Evolutionary conservation across 2,329 filamentous ascomycete species (phyloP).

Genomic region (Fonsecaea pugnacius): DNA sequence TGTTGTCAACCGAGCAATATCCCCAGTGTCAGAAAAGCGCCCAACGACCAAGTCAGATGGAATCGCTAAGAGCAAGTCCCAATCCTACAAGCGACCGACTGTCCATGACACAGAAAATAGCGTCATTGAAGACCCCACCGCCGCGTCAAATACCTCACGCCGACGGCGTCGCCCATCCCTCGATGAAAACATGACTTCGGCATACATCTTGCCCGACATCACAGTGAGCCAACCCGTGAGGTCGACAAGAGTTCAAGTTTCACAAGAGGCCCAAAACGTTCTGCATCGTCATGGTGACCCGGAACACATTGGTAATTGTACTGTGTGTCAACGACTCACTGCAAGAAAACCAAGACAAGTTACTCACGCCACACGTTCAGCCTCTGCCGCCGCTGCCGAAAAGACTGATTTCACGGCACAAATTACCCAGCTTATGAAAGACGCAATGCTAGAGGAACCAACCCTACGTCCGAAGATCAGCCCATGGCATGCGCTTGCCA

Average conservation of each 20-base stretch:
- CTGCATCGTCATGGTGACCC: slow-evolving; percentile 48
- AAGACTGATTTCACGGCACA: slow-evolving; percentile 42
- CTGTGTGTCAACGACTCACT: slow-evolving; percentile 56
- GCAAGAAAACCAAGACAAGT: slow-evolving; percentile 41
- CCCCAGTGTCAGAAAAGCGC: slow-evolving; percentile 24
- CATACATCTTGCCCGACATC: slow-evolving; percentile 68
- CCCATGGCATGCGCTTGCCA: slow-evolving; percentile 73
- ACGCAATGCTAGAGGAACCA: slow-evolving; percentile 55
- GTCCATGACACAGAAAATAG: slow-evolving; percentile 36
- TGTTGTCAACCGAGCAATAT: slow-evolving; percentile 21
- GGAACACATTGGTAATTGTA: slow-evolving; percentile 61
- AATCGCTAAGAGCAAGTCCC: slow-evolving; percentile 19
- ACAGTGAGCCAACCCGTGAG: slow-evolving; percentile 50
- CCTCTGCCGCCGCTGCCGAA: slow-evolving; percentile 29
- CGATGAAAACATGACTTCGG: slow-evolving; percentile 63
- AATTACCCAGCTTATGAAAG: slow-evolving; percentile 34
- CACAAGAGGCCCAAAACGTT: slow-evolving; percentile 47
- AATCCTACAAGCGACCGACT: slow-evolving; percentile 27
- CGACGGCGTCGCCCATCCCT: slow-evolving; percentile 55
- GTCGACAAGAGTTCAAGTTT: slow-evolving; percentile 42
- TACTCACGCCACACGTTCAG: slow-evolving; percentile 26
- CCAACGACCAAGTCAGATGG: slow-evolving; percentile 14
- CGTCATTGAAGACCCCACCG: slow-evolving; percentile 34
- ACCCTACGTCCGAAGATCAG: slow-evolving; percentile 67
- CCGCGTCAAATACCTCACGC: slow-evolving; percentile 55